A percentile compares a stretch with the other conserved stretches of the same genome.
Conservation (phyloP, 1,284 basidiomycete genomes). For the Anthracocystis setariae region DNA sequence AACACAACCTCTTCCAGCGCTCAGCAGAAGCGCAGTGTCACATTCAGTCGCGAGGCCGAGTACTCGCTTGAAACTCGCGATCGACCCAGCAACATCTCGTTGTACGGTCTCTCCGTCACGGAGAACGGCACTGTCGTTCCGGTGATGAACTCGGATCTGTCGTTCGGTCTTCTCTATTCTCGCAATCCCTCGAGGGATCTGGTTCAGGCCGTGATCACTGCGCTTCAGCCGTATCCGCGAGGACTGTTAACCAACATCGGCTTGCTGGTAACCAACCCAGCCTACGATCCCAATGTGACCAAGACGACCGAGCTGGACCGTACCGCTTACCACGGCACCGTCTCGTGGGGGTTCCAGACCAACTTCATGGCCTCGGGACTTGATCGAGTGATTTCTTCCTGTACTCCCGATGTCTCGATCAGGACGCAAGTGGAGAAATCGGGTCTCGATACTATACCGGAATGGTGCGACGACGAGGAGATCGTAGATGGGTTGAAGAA, state of each 20-base stretch:
- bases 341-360: slow-evolving; percentile 71
- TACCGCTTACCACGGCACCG: slow-evolving; percentile 70
- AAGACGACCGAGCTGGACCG: slow-evolving; percentile 69
- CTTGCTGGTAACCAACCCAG: slow-evolving; percentile 71
- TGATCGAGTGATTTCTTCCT: slow-evolving; percentile 69
- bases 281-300: slow-evolving; percentile 69
- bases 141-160: slow-evolving; percentile 69
- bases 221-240: slow-evolving; percentile 70
- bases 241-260: slow-evolving; percentile 70
- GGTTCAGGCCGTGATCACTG: slow-evolving; percentile 68
- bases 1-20: slow-evolving; percentile 18
- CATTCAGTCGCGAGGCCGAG: slow-evolving; percentile 14
- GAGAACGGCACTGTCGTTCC: slow-evolving; percentile 38
- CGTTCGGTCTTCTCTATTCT: slow-evolving; percentile 69
- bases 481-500: slow-evolving; percentile 65
- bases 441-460: slow-evolving; percentile 44
- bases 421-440: slow-evolving; percentile 42
- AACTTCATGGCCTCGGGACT: slow-evolving; percentile 70
- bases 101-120: slow-evolving; percentile 32
- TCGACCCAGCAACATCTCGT: slow-evolving; percentile 4
- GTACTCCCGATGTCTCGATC: slow-evolving; percentile 48
- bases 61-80: slow-evolving; percentile 6
- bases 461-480: slow-evolving; percentile 69
- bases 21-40: slow-evolving; percentile 8
- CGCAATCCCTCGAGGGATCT: slow-evolving; percentile 66